These are phyloP conservation scores for Mallotus repandus DNA, from an alignment of 441 rosid species.

Conservation along the genomic window DNA sequence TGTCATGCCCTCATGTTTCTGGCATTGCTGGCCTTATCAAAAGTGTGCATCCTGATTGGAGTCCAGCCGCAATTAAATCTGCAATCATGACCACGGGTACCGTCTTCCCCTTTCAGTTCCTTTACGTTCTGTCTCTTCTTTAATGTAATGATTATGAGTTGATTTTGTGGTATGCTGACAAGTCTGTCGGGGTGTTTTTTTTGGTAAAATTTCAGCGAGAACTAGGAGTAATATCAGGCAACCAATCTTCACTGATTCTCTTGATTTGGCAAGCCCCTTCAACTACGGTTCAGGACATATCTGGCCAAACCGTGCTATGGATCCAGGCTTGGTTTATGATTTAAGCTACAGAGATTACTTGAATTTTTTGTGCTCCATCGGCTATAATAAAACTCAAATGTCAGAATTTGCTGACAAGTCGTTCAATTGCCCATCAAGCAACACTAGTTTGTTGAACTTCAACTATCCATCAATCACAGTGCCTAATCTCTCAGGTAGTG, in stretches of 20 bases:
- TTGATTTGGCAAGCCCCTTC: slow-evolving; percentile 26
- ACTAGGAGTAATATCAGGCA: slow-evolving; percentile 11
- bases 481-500: slow-evolving; percentile 25
- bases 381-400: slow-evolving; percentile 25
- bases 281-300: slow-evolving; percentile 38
- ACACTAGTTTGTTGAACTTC: slow-evolving; percentile 22
- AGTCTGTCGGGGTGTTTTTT: not conserved
- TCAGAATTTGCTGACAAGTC: slow-evolving; percentile 16
- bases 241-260: not conserved
- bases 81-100: slow-evolving; percentile 82
- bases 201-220: slow-evolving; percentile 26
- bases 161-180: too few relatives aligned
- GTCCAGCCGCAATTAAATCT: slow-evolving; percentile 81
- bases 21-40: slow-evolving; percentile 75
- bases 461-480: slow-evolving; percentile 53
- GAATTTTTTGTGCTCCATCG: slow-evolving; percentile 31
- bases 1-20: slow-evolving; percentile 89
- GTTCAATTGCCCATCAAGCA: slow-evolving; percentile 26
- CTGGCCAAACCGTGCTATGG: slow-evolving; percentile 21
- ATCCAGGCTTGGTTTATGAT: slow-evolving; percentile 39
- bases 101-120: not conserved
- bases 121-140: not conserved
- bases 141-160: too few relatives aligned
- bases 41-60: slow-evolving; percentile 56
- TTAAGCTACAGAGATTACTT: slow-evolving; percentile 22